Evolutionary conservation across 257 asterid genomes (phyloP).

Genomic region (Lantana camara): DNA sequence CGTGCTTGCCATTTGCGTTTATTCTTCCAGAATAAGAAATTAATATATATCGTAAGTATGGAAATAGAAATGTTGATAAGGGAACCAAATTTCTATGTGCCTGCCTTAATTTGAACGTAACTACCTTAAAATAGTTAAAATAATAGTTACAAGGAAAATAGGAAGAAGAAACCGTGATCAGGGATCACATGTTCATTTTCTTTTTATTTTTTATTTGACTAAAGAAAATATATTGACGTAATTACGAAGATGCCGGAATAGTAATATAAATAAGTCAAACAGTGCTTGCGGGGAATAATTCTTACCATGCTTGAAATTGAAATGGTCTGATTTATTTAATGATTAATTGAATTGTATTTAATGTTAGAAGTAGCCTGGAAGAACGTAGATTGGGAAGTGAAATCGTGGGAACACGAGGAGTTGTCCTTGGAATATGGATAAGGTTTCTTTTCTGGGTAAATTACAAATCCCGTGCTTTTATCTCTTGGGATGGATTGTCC

Average conservation of each 20-base stretch:
- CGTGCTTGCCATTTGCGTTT: constrained; percentile 36
- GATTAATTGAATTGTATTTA: no score
- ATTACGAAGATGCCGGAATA: no score
- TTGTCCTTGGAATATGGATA: no score
- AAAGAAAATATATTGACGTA: no score
- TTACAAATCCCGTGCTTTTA: no score
- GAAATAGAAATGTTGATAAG: neutral
- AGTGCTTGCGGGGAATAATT: neutral
- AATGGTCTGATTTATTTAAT: neutral
- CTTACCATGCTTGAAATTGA: neutral
- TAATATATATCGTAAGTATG: neutral
- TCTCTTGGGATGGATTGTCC: no score
- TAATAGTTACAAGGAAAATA: neutral
- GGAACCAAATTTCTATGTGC: constrained; percentile 26
- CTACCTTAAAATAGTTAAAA: neutral
- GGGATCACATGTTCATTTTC: neutral
- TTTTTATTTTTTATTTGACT: neutral
- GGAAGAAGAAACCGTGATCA: neutral
- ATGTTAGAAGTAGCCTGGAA: no score
- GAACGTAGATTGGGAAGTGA: no score
- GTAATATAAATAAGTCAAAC: constrained; percentile 13
- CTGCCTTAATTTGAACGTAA: constrained; percentile 15
- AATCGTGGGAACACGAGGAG: no score
- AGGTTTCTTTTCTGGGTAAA: no score
- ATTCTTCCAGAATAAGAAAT: neutral